phyloP scores from a whole-genome alignment of 116 monocot genomes.

The Zostera marina region DNA sequence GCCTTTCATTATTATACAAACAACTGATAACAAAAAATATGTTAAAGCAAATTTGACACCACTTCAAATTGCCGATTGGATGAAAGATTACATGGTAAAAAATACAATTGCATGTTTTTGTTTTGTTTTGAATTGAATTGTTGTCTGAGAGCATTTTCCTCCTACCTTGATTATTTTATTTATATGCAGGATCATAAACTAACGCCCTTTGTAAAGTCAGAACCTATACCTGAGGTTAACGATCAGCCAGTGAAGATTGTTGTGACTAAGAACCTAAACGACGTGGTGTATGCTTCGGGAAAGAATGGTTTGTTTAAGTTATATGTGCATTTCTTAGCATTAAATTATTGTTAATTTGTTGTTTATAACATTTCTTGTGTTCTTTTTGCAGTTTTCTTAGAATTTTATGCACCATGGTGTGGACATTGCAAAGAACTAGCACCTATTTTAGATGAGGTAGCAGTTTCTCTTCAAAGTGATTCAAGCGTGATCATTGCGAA shows the following conservation, averaged over 20 bases:
- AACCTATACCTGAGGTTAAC: slow-evolving; percentile 80
- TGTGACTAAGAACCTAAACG: slow-evolving; percentile 55
- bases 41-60: slow-evolving; percentile 51
- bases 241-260: slow-evolving; percentile 85
- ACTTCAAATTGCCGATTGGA: slow-evolving; percentile 49
- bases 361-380: neutral
- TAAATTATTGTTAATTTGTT: neutral
- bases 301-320: slow-evolving; percentile 54
- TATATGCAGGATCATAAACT: slow-evolving; percentile 58
- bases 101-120: neutral
- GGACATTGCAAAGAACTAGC: slow-evolving; percentile 76
- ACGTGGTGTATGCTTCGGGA: slow-evolving; percentile 56
- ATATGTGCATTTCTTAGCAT: neutral
- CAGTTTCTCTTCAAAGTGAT: slow-evolving; percentile 53
- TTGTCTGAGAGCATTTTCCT: neutral
- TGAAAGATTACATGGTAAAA: slow-evolving; percentile 60
- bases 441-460: slow-evolving; percentile 84
- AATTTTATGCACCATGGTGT: slow-evolving; percentile 99
- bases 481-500: slow-evolving; percentile 75
- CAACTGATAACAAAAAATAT: slow-evolving; percentile 50
- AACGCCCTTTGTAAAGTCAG: slow-evolving; percentile 53
- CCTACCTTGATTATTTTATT: neutral
- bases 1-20: slow-evolving; percentile 57
- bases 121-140: neutral
- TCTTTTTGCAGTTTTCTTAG: slow-evolving; percentile 52